Percentiles rank a stretch among this genome's conserved stretches.
Conservation (phyloP, 2,329 filamentous ascomycete genomes). For the Paramyrothecium sp. region DNA sequence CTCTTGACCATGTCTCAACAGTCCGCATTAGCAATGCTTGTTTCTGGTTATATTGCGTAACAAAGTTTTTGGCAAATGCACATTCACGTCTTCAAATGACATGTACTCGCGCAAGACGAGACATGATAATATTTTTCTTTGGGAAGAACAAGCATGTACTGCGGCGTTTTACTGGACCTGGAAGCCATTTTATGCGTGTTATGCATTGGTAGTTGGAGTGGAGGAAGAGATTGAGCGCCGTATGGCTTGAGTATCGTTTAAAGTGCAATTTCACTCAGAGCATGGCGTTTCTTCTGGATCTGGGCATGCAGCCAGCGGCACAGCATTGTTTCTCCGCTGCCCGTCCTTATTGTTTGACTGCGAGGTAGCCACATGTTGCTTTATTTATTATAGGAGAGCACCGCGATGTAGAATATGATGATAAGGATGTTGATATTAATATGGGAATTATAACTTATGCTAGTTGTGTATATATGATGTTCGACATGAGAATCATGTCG, state of each 20-base stretch:
- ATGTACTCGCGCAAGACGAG: background rate
- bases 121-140: background rate
- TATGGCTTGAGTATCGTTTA: background rate
- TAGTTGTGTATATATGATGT: too few relatives aligned
- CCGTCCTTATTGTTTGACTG: background rate
- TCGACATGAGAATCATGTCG: too few relatives aligned
- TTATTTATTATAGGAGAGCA: too few relatives aligned
- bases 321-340: background rate
- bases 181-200: too few relatives aligned
- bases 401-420: too few relatives aligned
- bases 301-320: background rate
- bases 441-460: too few relatives aligned
- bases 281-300: background rate
- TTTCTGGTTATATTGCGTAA: too few relatives aligned
- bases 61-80: background rate
- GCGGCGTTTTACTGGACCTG: background rate
- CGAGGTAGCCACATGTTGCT: too few relatives aligned
- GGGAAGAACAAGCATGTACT: background rate
- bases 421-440: too few relatives aligned
- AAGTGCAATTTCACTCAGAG: background rate
- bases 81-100: background rate
- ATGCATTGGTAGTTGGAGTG: background rate
- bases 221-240: background rate
- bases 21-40: too few relatives aligned
- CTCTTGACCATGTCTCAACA: slow-evolving; percentile 4